Evolutionary conservation across 2,329 filamentous ascomycete species (phyloP).

Genomic region (Ascochyta pisi): DNA sequence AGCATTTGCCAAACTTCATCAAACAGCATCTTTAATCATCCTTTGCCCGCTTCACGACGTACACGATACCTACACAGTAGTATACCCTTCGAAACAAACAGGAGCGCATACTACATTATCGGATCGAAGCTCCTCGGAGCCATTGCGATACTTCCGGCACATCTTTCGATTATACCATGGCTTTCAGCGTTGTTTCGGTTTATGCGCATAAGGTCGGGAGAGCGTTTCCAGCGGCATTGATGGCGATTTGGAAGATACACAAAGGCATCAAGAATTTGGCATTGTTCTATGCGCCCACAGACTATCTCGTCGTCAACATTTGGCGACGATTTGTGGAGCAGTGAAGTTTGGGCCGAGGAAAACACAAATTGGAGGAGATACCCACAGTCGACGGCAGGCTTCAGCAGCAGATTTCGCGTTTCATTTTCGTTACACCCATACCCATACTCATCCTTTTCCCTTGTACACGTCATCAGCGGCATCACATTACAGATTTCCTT

Average conservation of each 20-base stretch:
- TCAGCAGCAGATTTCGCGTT: slow-evolving; percentile 18
- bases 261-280: slow-evolving; percentile 1
- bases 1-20: slow-evolving; percentile 13
- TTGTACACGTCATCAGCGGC: slow-evolving; percentile 10
- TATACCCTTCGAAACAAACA: slow-evolving; percentile 12
- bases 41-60: slow-evolving; percentile 17
- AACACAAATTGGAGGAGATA: slow-evolving; percentile 12
- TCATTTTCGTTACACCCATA: slow-evolving; percentile 11
- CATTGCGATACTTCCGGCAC: slow-evolving; percentile 12
- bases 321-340: not conserved
- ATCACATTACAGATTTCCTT: slow-evolving; percentile 17
- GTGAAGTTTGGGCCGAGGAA: not conserved
- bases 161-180: slow-evolving; percentile 17
- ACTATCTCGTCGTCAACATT: not conserved
- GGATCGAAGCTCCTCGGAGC: slow-evolving; percentile 17
- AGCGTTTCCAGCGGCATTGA: slow-evolving; percentile 11
- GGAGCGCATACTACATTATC: slow-evolving; percentile 12
- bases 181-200: slow-evolving; percentile 17
- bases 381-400: slow-evolving; percentile 4
- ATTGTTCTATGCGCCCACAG: not conserved
- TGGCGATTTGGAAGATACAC: slow-evolving; percentile 10
- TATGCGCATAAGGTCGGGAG: not conserved
- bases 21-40: slow-evolving; percentile 14
- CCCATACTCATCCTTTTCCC: not conserved
- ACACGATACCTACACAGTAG: slow-evolving; percentile 15